These are phyloP conservation scores for Aspergillus ibericus DNA, from an alignment of 2,329 filamentous ascomycete genomes.

Conservation along the genomic window DNA sequence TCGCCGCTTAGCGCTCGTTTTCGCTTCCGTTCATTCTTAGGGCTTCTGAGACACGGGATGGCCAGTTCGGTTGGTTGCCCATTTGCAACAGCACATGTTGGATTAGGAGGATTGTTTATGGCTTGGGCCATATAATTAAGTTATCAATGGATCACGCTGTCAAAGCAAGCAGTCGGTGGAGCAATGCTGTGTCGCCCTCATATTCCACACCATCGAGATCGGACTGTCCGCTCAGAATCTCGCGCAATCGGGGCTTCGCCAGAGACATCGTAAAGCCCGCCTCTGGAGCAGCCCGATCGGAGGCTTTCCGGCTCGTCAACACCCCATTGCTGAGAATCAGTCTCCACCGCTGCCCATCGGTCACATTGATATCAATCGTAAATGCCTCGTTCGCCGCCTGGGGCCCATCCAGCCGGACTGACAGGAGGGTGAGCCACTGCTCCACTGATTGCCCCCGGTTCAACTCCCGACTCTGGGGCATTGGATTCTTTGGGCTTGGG, in stretches of 20 bases:
- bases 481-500: not conserved
- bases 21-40: not conserved
- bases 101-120: not conserved
- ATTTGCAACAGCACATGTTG: not conserved
- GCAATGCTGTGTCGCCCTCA: not conserved
- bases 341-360: conserved; percentile 17
- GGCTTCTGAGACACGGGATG: not conserved
- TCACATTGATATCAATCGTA: conserved; percentile 19
- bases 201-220: not conserved
- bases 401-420: conserved; percentile 20
- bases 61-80: not conserved
- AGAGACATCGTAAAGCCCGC: not conserved
- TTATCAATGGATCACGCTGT: not conserved
- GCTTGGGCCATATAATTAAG: not conserved
- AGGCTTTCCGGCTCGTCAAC: conserved; percentile 12
- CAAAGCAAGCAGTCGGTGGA: not conserved
- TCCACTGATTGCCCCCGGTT: conserved; percentile 13
- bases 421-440: conserved; percentile 20
- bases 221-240: not conserved
- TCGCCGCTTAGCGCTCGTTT: not conserved
- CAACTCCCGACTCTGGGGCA: conserved; percentile 9
- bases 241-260: not conserved
- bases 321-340: conserved; percentile 24
- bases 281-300: not conserved
- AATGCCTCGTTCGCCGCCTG: conserved; percentile 10